Evolutionary conservation across 129 eudicot genomes (phyloP).

Genomic region (Pulicaria dysenterica): DNA sequence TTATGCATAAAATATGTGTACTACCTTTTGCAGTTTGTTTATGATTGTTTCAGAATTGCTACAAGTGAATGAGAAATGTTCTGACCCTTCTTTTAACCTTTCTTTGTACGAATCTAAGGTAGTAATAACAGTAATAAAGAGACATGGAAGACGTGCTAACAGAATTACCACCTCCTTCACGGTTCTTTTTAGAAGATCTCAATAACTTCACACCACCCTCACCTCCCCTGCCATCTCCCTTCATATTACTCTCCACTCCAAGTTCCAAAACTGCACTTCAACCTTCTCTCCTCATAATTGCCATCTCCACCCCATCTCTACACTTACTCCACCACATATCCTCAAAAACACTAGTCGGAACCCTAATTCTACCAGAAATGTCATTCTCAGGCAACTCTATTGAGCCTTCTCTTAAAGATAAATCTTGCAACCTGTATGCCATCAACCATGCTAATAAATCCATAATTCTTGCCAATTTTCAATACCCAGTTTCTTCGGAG

Average conservation of each 20-base stretch:
- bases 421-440: conserved; percentile 83
- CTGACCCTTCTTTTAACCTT: neutral
- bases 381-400: conserved; percentile 73
- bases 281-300: conserved; percentile 80
- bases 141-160: conserved; percentile 90
- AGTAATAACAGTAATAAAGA: conserved; percentile 10
- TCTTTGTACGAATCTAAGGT: conserved; percentile 22
- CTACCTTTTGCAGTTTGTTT: conserved; percentile 2
- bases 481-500: conserved; percentile 68
- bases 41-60: neutral
- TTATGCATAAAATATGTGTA: neutral
- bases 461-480: conserved; percentile 61
- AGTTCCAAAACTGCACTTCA: conserved; percentile 43
- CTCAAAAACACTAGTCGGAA: conserved; percentile 70
- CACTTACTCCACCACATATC: conserved; percentile 67
- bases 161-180: conserved; percentile 92
- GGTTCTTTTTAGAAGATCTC: conserved; percentile 87
- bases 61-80: neutral
- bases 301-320: conserved; percentile 80
- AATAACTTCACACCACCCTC: conserved; percentile 88
- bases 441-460: conserved; percentile 46
- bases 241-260: conserved; percentile 54
- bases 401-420: conserved; percentile 65
- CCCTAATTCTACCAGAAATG: conserved; percentile 78
- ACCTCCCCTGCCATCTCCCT: conserved; percentile 73